A percentile compares a stretch with the other conserved stretches of the same genome.
Conservation (phyloP, 768 basidiomycete genomes). For the Coprinopsis sp. region DNA sequence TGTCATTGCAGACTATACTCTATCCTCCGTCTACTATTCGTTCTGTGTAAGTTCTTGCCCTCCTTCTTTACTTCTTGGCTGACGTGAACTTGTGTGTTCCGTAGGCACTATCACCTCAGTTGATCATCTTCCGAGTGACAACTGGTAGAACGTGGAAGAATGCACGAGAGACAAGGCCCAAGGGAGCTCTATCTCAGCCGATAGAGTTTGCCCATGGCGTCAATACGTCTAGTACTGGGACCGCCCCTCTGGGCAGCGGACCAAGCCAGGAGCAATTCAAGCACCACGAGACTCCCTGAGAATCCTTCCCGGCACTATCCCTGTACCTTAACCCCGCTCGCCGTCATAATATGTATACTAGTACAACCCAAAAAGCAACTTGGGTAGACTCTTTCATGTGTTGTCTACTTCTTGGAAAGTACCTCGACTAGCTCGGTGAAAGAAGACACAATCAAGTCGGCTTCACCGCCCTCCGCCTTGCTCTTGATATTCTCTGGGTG, state of each 20-base stretch:
- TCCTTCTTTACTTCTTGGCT: neutral
- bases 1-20: neutral
- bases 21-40: slow-evolving; percentile 1
- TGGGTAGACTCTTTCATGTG: no score
- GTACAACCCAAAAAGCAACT: no score
- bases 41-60: slow-evolving; percentile 1
- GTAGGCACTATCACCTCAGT: slow-evolving; percentile 6
- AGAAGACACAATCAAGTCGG: slow-evolving; percentile 51
- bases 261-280: no score
- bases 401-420: no score
- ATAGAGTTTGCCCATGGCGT: no score
- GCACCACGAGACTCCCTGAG: no score
- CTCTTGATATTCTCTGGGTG: slow-evolving; percentile 26
- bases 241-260: no score
- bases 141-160: slow-evolving; percentile 2
- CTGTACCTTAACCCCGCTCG: no score
- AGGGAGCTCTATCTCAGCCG: neutral
- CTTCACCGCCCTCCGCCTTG: slow-evolving; percentile 52
- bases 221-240: no score
- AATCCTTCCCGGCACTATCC: no score
- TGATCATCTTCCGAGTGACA: slow-evolving; percentile 7
- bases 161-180: neutral
- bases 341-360: no score
- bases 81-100: neutral
- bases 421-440: slow-evolving; percentile 44